These are phyloP conservation scores for Tetrahymena thermophila DNA, from an alignment of 73 alveolate genomes.

Conservation along the genomic window DNA sequence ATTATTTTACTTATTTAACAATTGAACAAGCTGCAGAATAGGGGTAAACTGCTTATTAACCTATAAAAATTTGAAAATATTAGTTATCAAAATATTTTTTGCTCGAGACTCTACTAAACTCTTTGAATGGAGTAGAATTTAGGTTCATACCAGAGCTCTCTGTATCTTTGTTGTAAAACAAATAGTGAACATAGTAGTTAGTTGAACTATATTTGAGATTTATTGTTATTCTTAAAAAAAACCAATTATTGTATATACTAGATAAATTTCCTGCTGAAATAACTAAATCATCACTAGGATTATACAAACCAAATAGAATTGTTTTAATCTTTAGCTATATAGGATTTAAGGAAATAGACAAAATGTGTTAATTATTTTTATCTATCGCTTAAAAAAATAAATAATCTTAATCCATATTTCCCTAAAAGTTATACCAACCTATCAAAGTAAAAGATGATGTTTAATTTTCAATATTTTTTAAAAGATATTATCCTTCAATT, in stretches of 20 bases:
- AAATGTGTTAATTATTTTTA: not conserved
- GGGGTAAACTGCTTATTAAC: not conserved
- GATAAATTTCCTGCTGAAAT: not conserved
- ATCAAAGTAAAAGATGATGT: not conserved
- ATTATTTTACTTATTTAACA: not conserved
- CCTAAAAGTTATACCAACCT: not conserved
- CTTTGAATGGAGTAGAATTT: not conserved
- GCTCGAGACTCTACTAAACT: not conserved
- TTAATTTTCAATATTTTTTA: not conserved
- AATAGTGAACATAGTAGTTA: not conserved
- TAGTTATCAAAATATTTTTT: not conserved
- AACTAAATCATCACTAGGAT: not conserved
- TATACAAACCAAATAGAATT: not conserved
- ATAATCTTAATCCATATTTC: not conserved
- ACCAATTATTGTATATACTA: not conserved
- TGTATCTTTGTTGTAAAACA: not conserved
- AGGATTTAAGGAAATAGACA: not conserved
- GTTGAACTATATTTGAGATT: not conserved
- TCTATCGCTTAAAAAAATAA: not conserved
- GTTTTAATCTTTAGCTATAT: not conserved
- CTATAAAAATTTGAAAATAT: not conserved
- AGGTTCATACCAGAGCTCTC: not conserved
- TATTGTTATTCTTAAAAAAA: not conserved
- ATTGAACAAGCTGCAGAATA: not conserved
- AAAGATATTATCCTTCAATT: not conserved